Percentiles rank a stretch among this genome's conserved stretches.
Evolutionary conservation across 2,329 filamentous ascomycete species (phyloP).

Genomic region (Lasiodiplodia sp.): DNA sequence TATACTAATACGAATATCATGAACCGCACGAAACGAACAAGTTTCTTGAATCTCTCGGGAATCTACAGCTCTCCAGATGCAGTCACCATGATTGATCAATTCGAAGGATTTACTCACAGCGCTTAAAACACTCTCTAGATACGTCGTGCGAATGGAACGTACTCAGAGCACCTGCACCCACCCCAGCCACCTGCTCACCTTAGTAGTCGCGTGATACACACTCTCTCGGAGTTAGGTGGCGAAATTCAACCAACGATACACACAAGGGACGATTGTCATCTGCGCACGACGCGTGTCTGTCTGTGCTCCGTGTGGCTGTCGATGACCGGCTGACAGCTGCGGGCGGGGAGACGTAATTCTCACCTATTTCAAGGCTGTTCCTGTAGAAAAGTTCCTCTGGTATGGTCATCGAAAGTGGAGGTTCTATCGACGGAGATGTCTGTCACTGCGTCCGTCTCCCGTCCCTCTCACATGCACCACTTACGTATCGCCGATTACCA

Average conservation of each 20-base stretch:
- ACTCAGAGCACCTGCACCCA: neutral
- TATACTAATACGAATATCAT: too few species aligned
- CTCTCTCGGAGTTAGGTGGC: too few species aligned
- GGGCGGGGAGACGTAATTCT: neutral
- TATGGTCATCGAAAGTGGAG: accelerated
- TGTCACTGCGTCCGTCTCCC: neutral
- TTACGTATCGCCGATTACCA: neutral
- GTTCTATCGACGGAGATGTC: too few species aligned
- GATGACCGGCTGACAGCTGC: neutral
- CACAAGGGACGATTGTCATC: neutral
- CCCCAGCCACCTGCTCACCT: too few species aligned
- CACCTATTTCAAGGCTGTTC: neutral
- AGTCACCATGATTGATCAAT: too few species aligned
- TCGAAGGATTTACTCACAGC: too few species aligned
- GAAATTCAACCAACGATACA: too few species aligned
- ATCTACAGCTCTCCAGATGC: too few species aligned
- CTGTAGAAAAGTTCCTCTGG: neutral
- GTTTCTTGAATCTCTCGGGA: too few species aligned
- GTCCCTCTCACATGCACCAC: neutral
- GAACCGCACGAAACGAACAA: too few species aligned
- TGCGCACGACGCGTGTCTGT: neutral
- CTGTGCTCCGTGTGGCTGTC: neutral
- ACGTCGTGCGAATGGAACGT: neutral
- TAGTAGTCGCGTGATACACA: too few species aligned
- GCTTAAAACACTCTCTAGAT: neutral